Evolutionary conservation across 192 early-diverging fungal genomes (phyloP), one percentile per base, ranked within the genome.

Genomic region (Phlyctochytrium bullatum): DNA sequence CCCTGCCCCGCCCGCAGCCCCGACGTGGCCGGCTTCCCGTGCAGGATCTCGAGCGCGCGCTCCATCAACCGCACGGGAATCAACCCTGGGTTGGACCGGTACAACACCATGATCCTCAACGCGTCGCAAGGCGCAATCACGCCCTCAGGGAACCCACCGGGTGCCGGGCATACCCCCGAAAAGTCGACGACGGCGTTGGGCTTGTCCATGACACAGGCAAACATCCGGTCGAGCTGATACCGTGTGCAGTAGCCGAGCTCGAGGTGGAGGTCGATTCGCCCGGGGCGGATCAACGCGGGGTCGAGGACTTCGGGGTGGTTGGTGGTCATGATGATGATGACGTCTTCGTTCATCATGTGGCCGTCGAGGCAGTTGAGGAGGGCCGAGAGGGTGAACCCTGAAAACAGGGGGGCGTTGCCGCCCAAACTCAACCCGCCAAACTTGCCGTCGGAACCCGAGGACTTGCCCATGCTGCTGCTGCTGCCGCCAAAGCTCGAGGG

Each of bases 291-390:
- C 4, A 86, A 69, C 10, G 86, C 86, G n/a, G 86, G 82, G 67
- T 88, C 86, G 27, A 88, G 64, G 25, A 76, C 52, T 57, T 88
- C 85, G 16, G 81, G 67, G 61, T 88, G 86, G 70, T 88, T 88
- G 1, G 85, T 77, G 2, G 86, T 88, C 85, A 88, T 87, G 62
- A 88, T 82, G 52, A 88, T 76, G n/a, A 88, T 73, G 27, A 79
- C 80, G 24, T 84, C 73, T 53, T 83, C 76, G 27, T 67, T 63
- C 16, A 88, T 50, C 36, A 80, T 86, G 67, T 88, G 79, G 20
- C 86, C 86, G 73, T 88, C 86, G 16, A 88, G 70, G 62, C 79
- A 79, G 64, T 78, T 78, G 27, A 88, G 64, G 29, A 88, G 76
- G 20, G 77, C 78, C 3, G 83, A 80, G 14, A 88, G 69, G 1